phyloP scores from a whole-genome alignment of 1,139 yeast species.

The Saccharomyces pastorianus region DNA sequence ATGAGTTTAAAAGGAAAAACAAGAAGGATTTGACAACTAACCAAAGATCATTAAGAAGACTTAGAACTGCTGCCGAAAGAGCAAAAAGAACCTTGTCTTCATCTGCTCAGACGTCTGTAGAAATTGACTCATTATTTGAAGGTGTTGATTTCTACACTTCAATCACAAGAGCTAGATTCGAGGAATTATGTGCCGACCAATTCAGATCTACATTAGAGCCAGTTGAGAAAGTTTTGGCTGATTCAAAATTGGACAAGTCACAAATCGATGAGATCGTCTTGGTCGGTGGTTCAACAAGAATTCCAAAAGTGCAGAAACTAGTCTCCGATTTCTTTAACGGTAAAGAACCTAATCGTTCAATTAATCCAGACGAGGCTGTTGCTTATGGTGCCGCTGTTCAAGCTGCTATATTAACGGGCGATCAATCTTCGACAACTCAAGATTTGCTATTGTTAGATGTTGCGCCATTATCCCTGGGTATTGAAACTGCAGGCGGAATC shows the following conservation, averaged over 20 bases:
- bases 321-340: slow-evolving; percentile 82
- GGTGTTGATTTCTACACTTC: slow-evolving; percentile 77
- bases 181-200: slow-evolving; percentile 72
- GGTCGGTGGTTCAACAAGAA: slow-evolving; percentile 90
- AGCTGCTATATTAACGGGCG: slow-evolving; percentile 90
- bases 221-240: slow-evolving; percentile 75
- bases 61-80: slow-evolving; percentile 85
- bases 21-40: slow-evolving; percentile 62
- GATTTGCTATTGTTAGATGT: slow-evolving; percentile 85
- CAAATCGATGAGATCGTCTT: slow-evolving; percentile 76
- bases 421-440: slow-evolving; percentile 69
- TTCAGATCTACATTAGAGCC: slow-evolving; percentile 80
- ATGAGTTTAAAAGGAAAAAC: slow-evolving; percentile 76
- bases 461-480: slow-evolving; percentile 90
- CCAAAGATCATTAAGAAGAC: slow-evolving; percentile 77
- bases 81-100: slow-evolving; percentile 83
- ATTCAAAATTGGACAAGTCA: slow-evolving; percentile 67
- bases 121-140: slow-evolving; percentile 71
- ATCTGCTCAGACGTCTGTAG: slow-evolving; percentile 74
- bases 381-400: slow-evolving; percentile 75
- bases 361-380: slow-evolving; percentile 71
- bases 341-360: slow-evolving; percentile 78
- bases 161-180: slow-evolving; percentile 84
- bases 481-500: slow-evolving; percentile 96
- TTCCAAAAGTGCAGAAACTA: slow-evolving; percentile 82